These are phyloP conservation scores for Triticum urartu DNA, from an alignment of 176 grass and related monocot species.

Conservation along the genomic window DNA sequence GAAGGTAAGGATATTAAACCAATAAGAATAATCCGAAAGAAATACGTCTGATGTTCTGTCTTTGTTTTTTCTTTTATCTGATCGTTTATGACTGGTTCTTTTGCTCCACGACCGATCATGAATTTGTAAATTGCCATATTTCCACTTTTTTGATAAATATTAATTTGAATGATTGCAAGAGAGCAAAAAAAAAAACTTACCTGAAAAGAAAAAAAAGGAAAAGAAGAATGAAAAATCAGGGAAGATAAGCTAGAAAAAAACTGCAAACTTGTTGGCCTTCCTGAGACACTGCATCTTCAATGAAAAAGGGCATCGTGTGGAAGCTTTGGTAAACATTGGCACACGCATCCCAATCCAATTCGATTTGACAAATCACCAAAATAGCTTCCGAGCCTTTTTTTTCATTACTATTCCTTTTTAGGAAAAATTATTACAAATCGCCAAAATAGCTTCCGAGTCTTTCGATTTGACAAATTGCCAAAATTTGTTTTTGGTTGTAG, in stretches of 20 bases:
- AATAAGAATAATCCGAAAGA: not conserved
- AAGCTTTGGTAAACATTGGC: not conserved
- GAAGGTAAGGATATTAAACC: not conserved
- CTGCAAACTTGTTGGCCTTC: conserved; percentile 15
- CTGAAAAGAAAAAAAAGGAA: not conserved
- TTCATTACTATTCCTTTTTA: not conserved
- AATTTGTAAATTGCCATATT: not conserved
- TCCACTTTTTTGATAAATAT: not conserved
- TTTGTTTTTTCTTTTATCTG: not conserved
- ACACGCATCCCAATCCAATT: not conserved
- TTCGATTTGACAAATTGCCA: no score
- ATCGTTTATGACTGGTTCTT: not conserved
- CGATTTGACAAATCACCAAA: not conserved
- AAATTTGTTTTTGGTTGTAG: not conserved
- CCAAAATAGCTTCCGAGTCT: no score
- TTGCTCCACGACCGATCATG: not conserved
- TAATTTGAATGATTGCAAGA: not conserved
- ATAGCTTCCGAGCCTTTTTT: not conserved
- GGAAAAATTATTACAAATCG: no score
- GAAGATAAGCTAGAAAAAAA: conserved; percentile 1
- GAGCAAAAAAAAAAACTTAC: conserved; percentile 7
- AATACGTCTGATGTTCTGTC: not conserved
- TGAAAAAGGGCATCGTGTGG: not conserved
- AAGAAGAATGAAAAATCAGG: not conserved
- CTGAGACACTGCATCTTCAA: conserved; percentile 12